Evolutionary conservation across 805 yeast species (phyloP).

Genomic region (Candida parachauliodes): DNA sequence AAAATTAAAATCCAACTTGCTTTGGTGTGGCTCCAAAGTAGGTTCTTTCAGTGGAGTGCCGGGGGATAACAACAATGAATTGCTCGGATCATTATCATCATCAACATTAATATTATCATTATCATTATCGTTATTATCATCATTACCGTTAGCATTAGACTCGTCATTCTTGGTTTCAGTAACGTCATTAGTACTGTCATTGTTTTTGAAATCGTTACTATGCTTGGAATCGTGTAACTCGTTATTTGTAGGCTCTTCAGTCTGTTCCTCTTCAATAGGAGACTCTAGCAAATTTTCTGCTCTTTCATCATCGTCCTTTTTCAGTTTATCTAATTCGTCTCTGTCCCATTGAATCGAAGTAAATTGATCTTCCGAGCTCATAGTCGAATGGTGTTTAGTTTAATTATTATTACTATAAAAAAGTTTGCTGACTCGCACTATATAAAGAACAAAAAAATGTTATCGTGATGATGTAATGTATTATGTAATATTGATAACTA

Average conservation of each 20-base stretch:
- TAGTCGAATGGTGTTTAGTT: constrained; percentile 5
- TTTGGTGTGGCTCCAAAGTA: background rate
- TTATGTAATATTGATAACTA: too few relatives aligned
- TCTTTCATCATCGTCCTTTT: background rate
- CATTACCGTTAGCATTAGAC: background rate
- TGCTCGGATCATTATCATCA: constrained; percentile 11
- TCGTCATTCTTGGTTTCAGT: background rate
- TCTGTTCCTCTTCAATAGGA: constrained; percentile 5
- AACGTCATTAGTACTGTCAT: background rate
- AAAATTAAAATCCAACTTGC: background rate
- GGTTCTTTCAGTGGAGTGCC: background rate
- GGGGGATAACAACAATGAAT: constrained; percentile 10
- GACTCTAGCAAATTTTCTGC: constrained; percentile 1
- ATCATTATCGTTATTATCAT: background rate
- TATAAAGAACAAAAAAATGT: background rate
- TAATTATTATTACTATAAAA: background rate
- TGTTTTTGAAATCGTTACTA: background rate
- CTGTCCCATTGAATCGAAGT: constrained; percentile 59
- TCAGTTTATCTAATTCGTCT: constrained; percentile 15
- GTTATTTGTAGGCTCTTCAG: too few relatives aligned
- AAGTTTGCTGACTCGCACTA: constrained; percentile 3
- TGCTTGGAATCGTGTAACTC: background rate
- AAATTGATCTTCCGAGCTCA: constrained; percentile 45
- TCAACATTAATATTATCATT: background rate
- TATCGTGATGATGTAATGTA: constrained; percentile 3